These are phyloP conservation scores for Pelargonium australe DNA, from an alignment of 441 rosid species.

Conservation along the genomic window DNA sequence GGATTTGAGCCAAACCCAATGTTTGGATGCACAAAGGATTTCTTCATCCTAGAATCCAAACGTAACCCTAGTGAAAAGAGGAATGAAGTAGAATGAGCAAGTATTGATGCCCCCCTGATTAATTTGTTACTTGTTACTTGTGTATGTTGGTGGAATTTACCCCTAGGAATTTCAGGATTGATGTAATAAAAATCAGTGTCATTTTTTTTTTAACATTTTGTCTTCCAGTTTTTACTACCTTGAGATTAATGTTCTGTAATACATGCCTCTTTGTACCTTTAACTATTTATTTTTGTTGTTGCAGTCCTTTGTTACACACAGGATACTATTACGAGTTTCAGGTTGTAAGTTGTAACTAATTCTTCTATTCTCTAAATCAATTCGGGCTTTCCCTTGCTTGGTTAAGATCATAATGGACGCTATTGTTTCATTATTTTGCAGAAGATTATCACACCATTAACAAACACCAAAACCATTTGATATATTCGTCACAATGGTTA, in stretches of 20 bases:
- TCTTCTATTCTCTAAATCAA: neutral
- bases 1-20: neutral
- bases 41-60: no score
- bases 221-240: neutral
- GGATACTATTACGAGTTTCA: conserved; percentile 40
- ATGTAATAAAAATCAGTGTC: neutral
- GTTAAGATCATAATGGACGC: neutral
- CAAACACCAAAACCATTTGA: conserved; percentile 18
- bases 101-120: neutral
- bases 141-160: neutral
- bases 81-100: neutral
- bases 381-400: neutral
- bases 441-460: conserved; percentile 32
- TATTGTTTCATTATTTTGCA: conserved; percentile 24
- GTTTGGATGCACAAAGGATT: neutral
- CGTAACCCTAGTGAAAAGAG: neutral
- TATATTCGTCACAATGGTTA: conserved; percentile 54
- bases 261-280: conserved; percentile 9
- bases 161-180: neutral
- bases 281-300: conserved; percentile 19
- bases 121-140: neutral
- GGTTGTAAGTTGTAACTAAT: conserved; percentile 24
- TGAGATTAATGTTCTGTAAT: neutral
- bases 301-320: conserved; percentile 78
- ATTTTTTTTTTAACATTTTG: neutral